Evolutionary conservation across 495 filamentous ascomycete species (phyloP).

Genomic region (Penicillium taxi): DNA sequence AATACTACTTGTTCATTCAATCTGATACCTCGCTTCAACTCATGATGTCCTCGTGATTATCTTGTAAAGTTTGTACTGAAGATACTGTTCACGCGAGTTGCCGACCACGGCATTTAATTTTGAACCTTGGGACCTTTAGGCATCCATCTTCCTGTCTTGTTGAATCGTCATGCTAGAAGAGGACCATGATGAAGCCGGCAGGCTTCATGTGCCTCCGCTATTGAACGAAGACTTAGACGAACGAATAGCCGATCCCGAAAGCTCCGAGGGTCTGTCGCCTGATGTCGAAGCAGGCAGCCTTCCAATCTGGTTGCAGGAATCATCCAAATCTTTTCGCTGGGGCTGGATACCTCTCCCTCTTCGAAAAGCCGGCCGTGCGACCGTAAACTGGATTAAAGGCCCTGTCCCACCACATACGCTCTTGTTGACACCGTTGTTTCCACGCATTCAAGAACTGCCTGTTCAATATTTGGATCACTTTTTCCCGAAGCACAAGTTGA

Average conservation of each 20-base stretch:
- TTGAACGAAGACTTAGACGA: slow-evolving; percentile 34
- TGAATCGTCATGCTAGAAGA: slow-evolving; percentile 32
- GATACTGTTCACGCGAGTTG: too few relatives aligned
- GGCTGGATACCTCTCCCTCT: slow-evolving; percentile 45
- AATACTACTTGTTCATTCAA: too few relatives aligned
- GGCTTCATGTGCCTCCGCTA: slow-evolving; percentile 29
- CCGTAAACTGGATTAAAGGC: slow-evolving; percentile 60
- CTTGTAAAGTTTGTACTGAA: too few relatives aligned
- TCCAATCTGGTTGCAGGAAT: slow-evolving; percentile 47
- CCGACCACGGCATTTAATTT: too few relatives aligned
- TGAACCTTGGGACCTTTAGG: too few relatives aligned
- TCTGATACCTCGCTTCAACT: too few relatives aligned
- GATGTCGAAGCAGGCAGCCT: slow-evolving; percentile 35
- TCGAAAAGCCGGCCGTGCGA: slow-evolving; percentile 39
- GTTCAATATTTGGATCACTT: slow-evolving; percentile 52
- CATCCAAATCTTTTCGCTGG: slow-evolving; percentile 46
- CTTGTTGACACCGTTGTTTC: slow-evolving; percentile 62
- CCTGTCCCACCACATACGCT: slow-evolving; percentile 56
- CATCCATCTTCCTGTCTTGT: too few relatives aligned
- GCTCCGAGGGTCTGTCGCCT: slow-evolving; percentile 30
- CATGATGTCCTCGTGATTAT: too few relatives aligned
- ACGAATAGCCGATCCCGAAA: slow-evolving; percentile 32
- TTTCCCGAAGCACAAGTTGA: slow-evolving; percentile 55
- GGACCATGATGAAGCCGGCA: slow-evolving; percentile 25
- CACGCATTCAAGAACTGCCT: slow-evolving; percentile 60